Base-by-base conservation (phyloP, 208 protist genomes). In the Trypanosoma lewisi region DNA sequence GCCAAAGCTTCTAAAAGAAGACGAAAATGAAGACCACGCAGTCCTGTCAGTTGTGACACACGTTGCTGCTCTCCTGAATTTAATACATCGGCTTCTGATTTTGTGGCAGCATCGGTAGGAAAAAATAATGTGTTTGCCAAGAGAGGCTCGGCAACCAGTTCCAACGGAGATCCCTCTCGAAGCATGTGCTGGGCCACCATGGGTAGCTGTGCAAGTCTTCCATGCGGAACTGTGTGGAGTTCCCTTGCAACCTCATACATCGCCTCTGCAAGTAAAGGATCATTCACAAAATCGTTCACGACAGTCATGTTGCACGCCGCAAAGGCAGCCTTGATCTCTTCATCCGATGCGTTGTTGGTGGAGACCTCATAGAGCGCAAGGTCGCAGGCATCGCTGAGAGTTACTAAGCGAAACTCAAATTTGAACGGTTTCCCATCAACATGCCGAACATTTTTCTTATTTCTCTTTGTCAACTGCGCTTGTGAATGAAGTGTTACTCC, bases 211-310 rank as follows among this genome's bases (percentile, higher is more conserved):
- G 73, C 39, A 41, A 87, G 33, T 51, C 50, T 60, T 2, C 55
- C 55, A 17, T n/a, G 47, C 19, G 61, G 51, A 36, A 67, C 1
- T 19, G 44, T 27, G 39, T 58, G 59, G 4, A 73, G 16, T 16
- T 55, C 27, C 27, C 48, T 0, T 19, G 60, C 36, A 47, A 93
- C 55, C 7, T 27, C 33, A 21, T 51, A 2, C 48, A 80, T 70
- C 9, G 47, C 36, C n/a, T 55, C 39, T 31, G 87, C 83, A 17
- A 91, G 65, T 11, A 49, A 1, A 9, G 49, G 39, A 60, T 94
- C 82, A 53, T 87, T 71, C 37, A 77, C 68, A 67, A 77, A 91
- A 67, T 94, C 87, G 45, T 94, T 91, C 23, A 89, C 4, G 31
- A 91, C 84, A 25, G 36, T 25, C 27, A 89, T 76, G 11, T 81